phyloP scores from a whole-genome alignment of 2,329 filamentous ascomycete species.

The Cordyceps cateniannulata region DNA sequence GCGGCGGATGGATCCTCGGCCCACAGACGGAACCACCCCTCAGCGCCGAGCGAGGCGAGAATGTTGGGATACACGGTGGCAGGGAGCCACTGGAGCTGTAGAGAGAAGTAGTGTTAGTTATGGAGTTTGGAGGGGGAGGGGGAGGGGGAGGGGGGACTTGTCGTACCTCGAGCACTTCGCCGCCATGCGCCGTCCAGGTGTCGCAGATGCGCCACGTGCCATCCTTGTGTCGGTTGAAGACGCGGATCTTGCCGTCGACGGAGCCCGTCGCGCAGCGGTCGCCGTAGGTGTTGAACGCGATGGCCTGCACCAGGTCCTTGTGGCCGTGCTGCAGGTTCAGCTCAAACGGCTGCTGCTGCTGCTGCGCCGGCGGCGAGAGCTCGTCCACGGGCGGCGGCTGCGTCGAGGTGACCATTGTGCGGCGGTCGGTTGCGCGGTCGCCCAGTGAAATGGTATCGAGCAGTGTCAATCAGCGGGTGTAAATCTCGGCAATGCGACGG shows the following conservation, averaged over 20 bases:
- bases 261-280: constrained; percentile 87
- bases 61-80: constrained; percentile 81
- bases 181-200: constrained; percentile 83
- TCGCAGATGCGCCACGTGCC: constrained; percentile 75
- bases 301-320: constrained; percentile 73
- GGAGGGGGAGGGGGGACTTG: constrained; percentile 9
- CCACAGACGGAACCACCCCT: constrained; percentile 89
- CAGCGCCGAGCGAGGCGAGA: constrained; percentile 80
- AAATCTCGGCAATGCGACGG: background rate
- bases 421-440: background rate
- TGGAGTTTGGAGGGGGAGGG: background rate
- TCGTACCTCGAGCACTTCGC: constrained; percentile 80
- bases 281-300: constrained; percentile 88
- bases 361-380: background rate
- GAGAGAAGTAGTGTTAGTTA: background rate
- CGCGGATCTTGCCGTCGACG: constrained; percentile 85
- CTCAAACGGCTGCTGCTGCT: constrained; percentile 39
- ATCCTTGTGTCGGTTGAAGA: constrained; percentile 79
- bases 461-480: background rate
- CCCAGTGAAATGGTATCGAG: background rate
- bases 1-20: constrained; percentile 79
- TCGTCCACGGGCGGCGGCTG: constrained; percentile 34
- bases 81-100: constrained; percentile 87
- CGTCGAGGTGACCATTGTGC: constrained; percentile 21
- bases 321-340: constrained; percentile 67